Base-by-base conservation (phyloP, 805 yeast species). In the Yarrowia yakushimensis region DNA sequence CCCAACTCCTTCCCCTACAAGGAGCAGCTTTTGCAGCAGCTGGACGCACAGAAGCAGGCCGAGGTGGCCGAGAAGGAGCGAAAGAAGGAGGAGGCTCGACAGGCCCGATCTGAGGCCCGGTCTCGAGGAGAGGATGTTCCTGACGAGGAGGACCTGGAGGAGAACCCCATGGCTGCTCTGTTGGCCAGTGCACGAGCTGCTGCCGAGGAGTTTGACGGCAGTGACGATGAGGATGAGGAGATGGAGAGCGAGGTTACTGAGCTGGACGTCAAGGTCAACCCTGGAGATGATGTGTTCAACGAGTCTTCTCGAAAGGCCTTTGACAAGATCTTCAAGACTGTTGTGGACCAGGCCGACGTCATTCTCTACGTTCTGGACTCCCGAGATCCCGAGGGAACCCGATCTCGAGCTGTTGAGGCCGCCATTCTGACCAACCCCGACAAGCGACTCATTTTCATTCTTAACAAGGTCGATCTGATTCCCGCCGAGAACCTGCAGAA, bases 1-100 rank as follows among this genome's bases (percentile, higher is more conserved):
- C 99, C 99, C 63, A 79, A 96, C 60, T 85, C 86, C 69, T 94
- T 91, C 81, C 99, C 99, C 33, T 94, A 91, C 78, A 94, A 93
- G 74, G 96, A 88, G 66, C 82, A 83, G 74, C 84, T 94, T 63
- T 77, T 94, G 63, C 77, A 79, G 73, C 74, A 78, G 74, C 66
- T 81, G 75, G 77, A 82, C 73, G 74, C 71, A 76, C 78, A 76
- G 81, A 77, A 76, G 79, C 78, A 69, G 76, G 78, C 66, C 73
- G 75, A 73, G 75, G 74, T 64, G 67, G 79, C 66, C 69, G 77
- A 70, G 64, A 72, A 72, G 63, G 74, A 68, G 74, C 75, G 61
- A 27, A 72, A 69, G 70, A 74, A 74, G 63, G 75, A 70, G 71
- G 77, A 64, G 64, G 46, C 30, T 15, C 50, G 41, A 11, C 43